Conservation (phyloP, 2,329 filamentous ascomycete species). For the Pyricularia pennisetigena region DNA sequence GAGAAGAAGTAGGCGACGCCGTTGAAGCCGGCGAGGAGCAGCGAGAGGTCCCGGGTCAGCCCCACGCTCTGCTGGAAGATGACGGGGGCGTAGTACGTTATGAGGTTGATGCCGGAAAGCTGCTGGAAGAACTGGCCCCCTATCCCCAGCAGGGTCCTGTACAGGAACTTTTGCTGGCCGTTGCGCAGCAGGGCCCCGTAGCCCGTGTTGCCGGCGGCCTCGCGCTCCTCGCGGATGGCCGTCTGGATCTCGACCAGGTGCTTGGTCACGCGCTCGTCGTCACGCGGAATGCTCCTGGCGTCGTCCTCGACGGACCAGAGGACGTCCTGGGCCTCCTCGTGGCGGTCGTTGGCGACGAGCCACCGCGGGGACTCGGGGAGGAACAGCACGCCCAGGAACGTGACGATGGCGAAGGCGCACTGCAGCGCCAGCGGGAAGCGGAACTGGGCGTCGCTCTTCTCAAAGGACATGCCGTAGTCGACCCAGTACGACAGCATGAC, state of each 20-base stretch:
- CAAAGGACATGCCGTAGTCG: constrained; percentile 19
- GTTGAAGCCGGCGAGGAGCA: constrained; percentile 25
- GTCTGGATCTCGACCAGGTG: constrained; percentile 37
- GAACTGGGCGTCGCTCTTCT: constrained; percentile 16
- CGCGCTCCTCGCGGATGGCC: constrained; percentile 33
- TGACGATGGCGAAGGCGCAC: constrained; percentile 12
- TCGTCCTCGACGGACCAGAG: constrained; percentile 42
- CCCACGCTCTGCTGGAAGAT: constrained; percentile 43
- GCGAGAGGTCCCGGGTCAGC: constrained; percentile 34
- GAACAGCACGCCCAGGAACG: constrained; percentile 5
- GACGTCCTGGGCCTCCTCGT: constrained; percentile 19
- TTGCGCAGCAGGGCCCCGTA: constrained; percentile 50
- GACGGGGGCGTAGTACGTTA: constrained; percentile 48
- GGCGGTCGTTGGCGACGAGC: constrained; percentile 21
- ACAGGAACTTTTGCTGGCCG: constrained; percentile 11
- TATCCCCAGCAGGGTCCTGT: constrained; percentile 1
- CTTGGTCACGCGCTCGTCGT: constrained; percentile 35
- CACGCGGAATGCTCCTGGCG: constrained; percentile 29
- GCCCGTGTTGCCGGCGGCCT: constrained; percentile 28
- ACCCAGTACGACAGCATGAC: constrained; percentile 13
- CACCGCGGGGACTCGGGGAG: constrained; percentile 23
- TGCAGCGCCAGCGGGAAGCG: constrained; percentile 18
- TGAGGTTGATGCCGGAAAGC: constrained; percentile 6
- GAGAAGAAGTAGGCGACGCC: background rate
- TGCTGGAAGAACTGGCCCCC: constrained; percentile 15